Percentiles rank a stretch among this genome's conserved stretches.
phyloP scores from a whole-genome alignment of 768 basidiomycete species.

The Zangia roseola region DNA sequence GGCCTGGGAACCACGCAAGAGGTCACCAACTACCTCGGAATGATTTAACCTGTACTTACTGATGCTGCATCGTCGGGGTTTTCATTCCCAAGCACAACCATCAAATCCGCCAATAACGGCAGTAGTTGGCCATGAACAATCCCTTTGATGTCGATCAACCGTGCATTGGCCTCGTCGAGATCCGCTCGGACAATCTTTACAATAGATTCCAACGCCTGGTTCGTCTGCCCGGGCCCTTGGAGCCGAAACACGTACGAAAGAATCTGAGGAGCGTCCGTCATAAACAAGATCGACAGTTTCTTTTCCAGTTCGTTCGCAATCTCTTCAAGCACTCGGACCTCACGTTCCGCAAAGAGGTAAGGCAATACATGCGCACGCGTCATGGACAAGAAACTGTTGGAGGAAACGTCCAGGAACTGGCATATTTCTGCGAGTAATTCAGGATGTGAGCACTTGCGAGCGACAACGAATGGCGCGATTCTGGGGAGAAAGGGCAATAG shows the following conservation, averaged over 20 bases:
- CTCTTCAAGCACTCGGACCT: conserved; percentile 55
- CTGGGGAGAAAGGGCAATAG: conserved; percentile 67
- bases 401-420: conserved; percentile 59
- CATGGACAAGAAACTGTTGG: conserved; percentile 59
- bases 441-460: conserved; percentile 57
- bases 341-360: conserved; percentile 59
- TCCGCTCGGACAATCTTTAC: conserved; percentile 53
- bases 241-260: conserved; percentile 68
- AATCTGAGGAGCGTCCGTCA: conserved; percentile 57
- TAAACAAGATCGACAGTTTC: conserved; percentile 48
- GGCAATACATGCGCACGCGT: conserved; percentile 70
- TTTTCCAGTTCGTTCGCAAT: conserved; percentile 54
- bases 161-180: conserved; percentile 30
- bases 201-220: conserved; percentile 61
- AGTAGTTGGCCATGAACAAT: conserved; percentile 68
- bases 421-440: conserved; percentile 61
- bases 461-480: conserved; percentile 64
- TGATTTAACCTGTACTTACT: conserved; percentile 35
- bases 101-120: conserved; percentile 69
- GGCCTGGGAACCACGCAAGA: conserved; percentile 42
- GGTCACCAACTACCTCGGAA: conserved; percentile 34
- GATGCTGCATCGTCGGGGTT: conserved; percentile 41
- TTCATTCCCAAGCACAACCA: conserved; percentile 76
- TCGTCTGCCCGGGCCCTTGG: conserved; percentile 51
- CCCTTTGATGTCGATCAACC: conserved; percentile 41